Evolutionary conservation across 148 eudicot species (phyloP).

Genomic region (Camellia granthamiana): DNA sequence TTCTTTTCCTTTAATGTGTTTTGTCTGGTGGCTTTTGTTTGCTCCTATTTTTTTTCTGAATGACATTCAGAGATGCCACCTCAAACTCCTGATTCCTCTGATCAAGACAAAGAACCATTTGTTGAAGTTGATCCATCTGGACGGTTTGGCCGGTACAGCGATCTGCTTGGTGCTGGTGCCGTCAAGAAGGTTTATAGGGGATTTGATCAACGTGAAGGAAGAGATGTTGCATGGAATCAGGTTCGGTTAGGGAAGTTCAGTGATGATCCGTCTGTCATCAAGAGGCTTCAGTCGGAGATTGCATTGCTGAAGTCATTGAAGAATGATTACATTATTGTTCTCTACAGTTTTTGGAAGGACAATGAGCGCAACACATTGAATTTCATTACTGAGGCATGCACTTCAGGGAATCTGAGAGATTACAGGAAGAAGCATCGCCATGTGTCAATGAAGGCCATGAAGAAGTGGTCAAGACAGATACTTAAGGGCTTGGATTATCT

Average conservation of each 20-base stretch:
- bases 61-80: slow-evolving; percentile 44
- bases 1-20: neutral
- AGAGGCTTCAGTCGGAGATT: slow-evolving; percentile 56
- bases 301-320: slow-evolving; percentile 53
- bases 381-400: slow-evolving; percentile 79
- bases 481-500: slow-evolving; percentile 73
- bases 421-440: slow-evolving; percentile 70
- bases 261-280: slow-evolving; percentile 44
- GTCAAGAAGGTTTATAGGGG: slow-evolving; percentile 80
- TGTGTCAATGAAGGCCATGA: slow-evolving; percentile 66
- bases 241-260: slow-evolving; percentile 56
- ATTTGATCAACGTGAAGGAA: slow-evolving; percentile 79
- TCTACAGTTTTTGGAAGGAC: slow-evolving; percentile 71
- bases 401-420: slow-evolving; percentile 80
- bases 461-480: slow-evolving; percentile 86
- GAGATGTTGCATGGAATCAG: slow-evolving; percentile 92
- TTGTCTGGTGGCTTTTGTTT: neutral
- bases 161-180: slow-evolving; percentile 70
- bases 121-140: slow-evolving; percentile 74
- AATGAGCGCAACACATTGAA: slow-evolving; percentile 44
- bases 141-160: slow-evolving; percentile 68
- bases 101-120: slow-evolving; percentile 53
- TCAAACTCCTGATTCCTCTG: slow-evolving; percentile 28
- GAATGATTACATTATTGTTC: slow-evolving; percentile 48
- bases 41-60: neutral